Evolutionary conservation across 176 grass and related monocot genomes (phyloP), one percentile per base, ranked within the genome.

Genomic region (Lolium multiflorum): DNA sequence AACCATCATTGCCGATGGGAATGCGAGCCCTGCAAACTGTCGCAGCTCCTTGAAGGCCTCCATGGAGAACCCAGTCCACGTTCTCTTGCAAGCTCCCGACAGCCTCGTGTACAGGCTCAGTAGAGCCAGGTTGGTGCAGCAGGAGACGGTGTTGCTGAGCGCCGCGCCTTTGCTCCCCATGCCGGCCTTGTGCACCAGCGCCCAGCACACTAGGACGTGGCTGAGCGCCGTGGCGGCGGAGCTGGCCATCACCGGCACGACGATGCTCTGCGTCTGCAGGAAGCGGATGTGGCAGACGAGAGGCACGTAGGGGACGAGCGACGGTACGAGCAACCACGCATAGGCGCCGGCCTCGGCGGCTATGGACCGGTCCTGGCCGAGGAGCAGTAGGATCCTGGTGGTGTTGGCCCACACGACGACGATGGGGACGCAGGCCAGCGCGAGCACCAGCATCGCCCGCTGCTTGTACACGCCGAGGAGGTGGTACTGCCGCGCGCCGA

Each of bases 341-440:
- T 90, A 93, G n/a, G 55, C 57, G 28, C 91, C 91, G 55, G 91
- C 91, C 83, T 87, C 83, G 5, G 39, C 68, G 28, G 94, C 93
- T 64, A 95, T 95, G 7, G 46, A 84, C 0, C 0, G 12, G 14
- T 90, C 89, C 87, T 95, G 91, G 62, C 94, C 93, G 20, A 89
- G 48, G 24, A 91, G 1, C 9, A 90, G 25, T 38, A 92, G 90
- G 69, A 94, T 80, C 37, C n/a, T 58, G n/a, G 52, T 61, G 9
- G 87, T 71, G 85, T 17, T 81, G 58, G 80, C 85, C 81, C 84
- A 94, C 64, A 90, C 24, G 0, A 31, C 2, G n/a, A 66, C 85
- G 11, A 92, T 62, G 2, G 89, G 93, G 49, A 81, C 48, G 82
- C 82, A 80, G 52, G 88, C 24, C 8, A 90, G 69, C 10, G 22